phyloP scores from a whole-genome alignment of 2,329 filamentous ascomycete species.

The Paramyrothecium roridum region DNA sequence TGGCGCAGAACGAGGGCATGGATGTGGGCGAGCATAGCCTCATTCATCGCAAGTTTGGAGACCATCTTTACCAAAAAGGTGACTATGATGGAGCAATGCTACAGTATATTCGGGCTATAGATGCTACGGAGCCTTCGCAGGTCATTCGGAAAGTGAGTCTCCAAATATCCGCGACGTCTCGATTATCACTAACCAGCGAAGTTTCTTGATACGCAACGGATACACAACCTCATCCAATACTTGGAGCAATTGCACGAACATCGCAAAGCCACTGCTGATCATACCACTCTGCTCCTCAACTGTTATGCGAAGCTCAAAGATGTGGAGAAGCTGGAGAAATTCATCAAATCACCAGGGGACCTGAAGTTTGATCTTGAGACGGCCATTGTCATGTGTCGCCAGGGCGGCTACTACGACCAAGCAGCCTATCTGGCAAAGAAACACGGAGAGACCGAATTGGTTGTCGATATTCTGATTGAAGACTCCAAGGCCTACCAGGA shows the following conservation, averaged over 20 bases:
- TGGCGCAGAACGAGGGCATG: conserved; percentile 85
- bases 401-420: conserved; percentile 95
- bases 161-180: accelerated
- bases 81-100: conserved; percentile 99
- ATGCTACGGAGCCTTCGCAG: conserved; percentile 93
- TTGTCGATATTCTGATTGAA: conserved; percentile 93
- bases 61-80: conserved; percentile 90
- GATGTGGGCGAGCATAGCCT: conserved; percentile 79
- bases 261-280: conserved; percentile 87
- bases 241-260: conserved; percentile 95
- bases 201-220: conserved; percentile 95
- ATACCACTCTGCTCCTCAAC: conserved; percentile 90
- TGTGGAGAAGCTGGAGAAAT: conserved; percentile 90
- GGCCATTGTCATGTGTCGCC: conserved; percentile 94
- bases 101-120: conserved; percentile 93
- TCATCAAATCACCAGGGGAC: conserved; percentile 93
- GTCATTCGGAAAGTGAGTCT: conserved; percentile 78
- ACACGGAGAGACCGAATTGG: conserved; percentile 88
- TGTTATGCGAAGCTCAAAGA: conserved; percentile 99
- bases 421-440: conserved; percentile 93
- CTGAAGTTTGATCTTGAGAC: conserved; percentile 97
- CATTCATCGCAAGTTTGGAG: conserved; percentile 91
- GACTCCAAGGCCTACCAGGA: conserved; percentile 89
- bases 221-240: conserved; percentile 96
- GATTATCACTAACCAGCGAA: conserved; percentile 37